Percentiles rank a stretch among this genome's conserved stretches.
Evolutionary conservation across 768 basidiomycete genomes (phyloP).

Genomic region (Gymnopilus junonius): DNA sequence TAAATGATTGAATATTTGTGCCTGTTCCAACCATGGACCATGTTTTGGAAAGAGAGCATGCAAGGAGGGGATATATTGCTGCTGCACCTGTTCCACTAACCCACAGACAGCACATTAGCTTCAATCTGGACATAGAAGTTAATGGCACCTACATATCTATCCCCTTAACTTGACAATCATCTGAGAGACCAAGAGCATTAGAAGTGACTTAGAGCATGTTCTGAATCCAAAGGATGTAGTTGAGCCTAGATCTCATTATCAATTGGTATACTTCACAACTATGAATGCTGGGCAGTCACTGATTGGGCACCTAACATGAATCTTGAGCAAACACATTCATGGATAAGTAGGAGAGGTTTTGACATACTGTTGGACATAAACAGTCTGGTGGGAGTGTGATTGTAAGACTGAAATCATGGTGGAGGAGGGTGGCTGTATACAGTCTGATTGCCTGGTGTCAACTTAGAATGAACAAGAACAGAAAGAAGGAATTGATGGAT

Average conservation of each 20-base stretch:
- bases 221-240: constrained; percentile 10
- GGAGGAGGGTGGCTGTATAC: constrained; percentile 5
- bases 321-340: neutral
- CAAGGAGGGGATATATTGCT: constrained; percentile 6
- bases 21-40: constrained; percentile 10
- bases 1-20: neutral
- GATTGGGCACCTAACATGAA: constrained; percentile 6
- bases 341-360: neutral
- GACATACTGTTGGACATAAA: constrained; percentile 8
- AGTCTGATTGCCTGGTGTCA: neutral
- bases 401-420: neutral
- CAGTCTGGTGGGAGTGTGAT: constrained; percentile 3
- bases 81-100: constrained; percentile 4
- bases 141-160: neutral
- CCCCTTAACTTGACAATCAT: constrained; percentile 2
- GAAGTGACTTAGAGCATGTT: neutral
- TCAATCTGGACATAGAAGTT: neutral
- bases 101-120: neutral
- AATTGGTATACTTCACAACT: neutral
- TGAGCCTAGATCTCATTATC: neutral
- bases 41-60: neutral
- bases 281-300: neutral
- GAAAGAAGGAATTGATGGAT: neutral
- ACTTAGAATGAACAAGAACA: neutral
- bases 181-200: neutral